Conservation (phyloP, 169 alveolate genomes). For the Perkinsus olseni region DNA sequence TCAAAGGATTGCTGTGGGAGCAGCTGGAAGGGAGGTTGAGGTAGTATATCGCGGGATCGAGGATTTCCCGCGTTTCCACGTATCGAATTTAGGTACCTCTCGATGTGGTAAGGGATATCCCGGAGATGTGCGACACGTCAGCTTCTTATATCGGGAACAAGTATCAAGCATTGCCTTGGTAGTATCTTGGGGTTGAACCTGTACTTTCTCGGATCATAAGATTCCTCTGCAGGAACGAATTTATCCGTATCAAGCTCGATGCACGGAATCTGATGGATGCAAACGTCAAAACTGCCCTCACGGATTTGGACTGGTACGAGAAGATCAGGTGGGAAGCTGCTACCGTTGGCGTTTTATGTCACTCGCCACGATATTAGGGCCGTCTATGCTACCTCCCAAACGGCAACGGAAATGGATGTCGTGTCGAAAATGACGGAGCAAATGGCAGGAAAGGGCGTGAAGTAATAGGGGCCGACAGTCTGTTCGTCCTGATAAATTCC, state of each 20-base stretch:
- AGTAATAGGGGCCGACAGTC: background rate
- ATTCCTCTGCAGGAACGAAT: background rate
- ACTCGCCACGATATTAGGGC: background rate
- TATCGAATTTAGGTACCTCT: background rate
- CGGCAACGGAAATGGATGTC: background rate
- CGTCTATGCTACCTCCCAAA: background rate
- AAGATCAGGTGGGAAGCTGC: background rate
- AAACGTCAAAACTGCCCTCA: background rate
- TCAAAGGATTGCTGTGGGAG: background rate
- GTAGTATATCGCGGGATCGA: background rate
- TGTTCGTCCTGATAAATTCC: too few relatives aligned
- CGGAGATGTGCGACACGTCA: background rate
- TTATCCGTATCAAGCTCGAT: background rate
- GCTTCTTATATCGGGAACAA: background rate
- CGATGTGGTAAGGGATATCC: background rate
- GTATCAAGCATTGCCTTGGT: background rate
- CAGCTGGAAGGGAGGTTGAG: background rate
- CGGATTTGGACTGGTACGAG: conserved; percentile 4
- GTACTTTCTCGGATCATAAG: background rate
- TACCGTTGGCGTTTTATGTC: background rate
- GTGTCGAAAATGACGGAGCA: background rate
- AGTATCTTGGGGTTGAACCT: background rate
- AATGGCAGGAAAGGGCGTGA: background rate
- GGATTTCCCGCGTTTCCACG: background rate
- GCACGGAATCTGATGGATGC: background rate